Evolutionary conservation across 805 yeast species (phyloP).

Genomic region (Wickerhamomyces alni): DNA sequence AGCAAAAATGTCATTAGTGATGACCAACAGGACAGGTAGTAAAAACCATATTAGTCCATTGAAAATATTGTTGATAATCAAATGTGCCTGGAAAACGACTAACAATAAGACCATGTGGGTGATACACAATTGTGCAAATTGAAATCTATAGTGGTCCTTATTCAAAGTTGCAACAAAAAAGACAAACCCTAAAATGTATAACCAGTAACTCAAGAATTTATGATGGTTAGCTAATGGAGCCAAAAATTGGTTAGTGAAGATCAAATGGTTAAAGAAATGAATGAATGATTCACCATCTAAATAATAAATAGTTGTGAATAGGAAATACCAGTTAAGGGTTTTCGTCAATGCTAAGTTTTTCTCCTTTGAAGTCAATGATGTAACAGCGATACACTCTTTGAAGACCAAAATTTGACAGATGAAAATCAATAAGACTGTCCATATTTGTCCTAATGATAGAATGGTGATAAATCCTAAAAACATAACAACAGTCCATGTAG

Average conservation of each 20-base stretch:
- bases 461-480: slow-evolving; percentile 63
- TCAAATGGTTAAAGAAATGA: slow-evolving; percentile 51
- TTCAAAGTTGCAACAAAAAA: slow-evolving; percentile 85
- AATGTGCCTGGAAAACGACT: slow-evolving; percentile 91
- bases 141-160: slow-evolving; percentile 85
- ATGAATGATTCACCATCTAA: slow-evolving; percentile 82
- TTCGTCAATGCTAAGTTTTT: slow-evolving; percentile 78
- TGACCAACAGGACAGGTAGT: slow-evolving; percentile 86
- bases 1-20: slow-evolving; percentile 93
- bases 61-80: slow-evolving; percentile 82
- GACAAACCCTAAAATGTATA: slow-evolving; percentile 83
- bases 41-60: slow-evolving; percentile 93
- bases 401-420: slow-evolving; percentile 77
- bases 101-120: slow-evolving; percentile 90
- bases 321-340: slow-evolving; percentile 87
- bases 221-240: slow-evolving; percentile 69
- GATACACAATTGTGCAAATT: slow-evolving; percentile 87
- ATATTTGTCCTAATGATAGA: slow-evolving; percentile 78
- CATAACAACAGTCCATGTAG: slow-evolving; percentile 94
- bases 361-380: slow-evolving; percentile 73
- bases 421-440: slow-evolving; percentile 67
- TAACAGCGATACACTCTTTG: slow-evolving; percentile 84
- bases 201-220: slow-evolving; percentile 73
- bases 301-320: slow-evolving; percentile 81
- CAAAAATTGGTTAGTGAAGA: slow-evolving; percentile 47